Conservation (phyloP, 441 rosid species). For the Metrosideros polymorpha region DNA sequence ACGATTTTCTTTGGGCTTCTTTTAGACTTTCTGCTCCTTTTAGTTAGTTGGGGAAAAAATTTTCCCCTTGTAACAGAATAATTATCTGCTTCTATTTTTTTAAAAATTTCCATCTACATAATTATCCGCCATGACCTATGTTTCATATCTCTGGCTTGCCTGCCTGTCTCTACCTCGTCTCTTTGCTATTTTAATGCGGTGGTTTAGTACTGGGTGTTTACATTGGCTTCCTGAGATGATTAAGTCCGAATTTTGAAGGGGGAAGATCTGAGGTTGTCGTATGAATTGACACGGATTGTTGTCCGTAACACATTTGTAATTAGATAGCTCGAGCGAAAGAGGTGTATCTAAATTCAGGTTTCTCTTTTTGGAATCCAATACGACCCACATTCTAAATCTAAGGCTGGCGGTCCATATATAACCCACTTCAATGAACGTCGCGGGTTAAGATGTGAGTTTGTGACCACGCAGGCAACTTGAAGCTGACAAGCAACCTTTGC, state of each 20-base stretch:
- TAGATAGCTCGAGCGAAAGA: not conserved
- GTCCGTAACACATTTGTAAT: not conserved
- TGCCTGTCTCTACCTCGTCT: not conserved
- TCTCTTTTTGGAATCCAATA: not conserved
- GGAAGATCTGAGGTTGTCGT: not conserved
- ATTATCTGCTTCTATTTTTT: not conserved
- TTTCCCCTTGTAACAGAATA: not conserved
- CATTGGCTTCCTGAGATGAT: not conserved
- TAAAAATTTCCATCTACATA: not conserved
- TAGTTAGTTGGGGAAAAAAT: not conserved
- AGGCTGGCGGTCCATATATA: too few relatives aligned
- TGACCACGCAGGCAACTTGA: too few relatives aligned
- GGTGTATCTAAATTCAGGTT: not conserved
- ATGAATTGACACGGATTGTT: not conserved
- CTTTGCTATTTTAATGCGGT: not conserved
- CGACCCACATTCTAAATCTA: not conserved
- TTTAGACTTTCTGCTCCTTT: not conserved
- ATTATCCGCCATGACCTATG: not conserved
- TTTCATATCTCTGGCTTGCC: not conserved
- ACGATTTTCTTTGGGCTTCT: not conserved
- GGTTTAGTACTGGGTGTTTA: not conserved
- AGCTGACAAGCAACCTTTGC: too few relatives aligned
- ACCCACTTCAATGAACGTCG: too few relatives aligned
- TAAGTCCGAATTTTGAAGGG: not conserved
- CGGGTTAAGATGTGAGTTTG: not conserved